Base-by-base conservation (phyloP, 805 yeast genomes). In the Yarrowia keelungensis region DNA sequence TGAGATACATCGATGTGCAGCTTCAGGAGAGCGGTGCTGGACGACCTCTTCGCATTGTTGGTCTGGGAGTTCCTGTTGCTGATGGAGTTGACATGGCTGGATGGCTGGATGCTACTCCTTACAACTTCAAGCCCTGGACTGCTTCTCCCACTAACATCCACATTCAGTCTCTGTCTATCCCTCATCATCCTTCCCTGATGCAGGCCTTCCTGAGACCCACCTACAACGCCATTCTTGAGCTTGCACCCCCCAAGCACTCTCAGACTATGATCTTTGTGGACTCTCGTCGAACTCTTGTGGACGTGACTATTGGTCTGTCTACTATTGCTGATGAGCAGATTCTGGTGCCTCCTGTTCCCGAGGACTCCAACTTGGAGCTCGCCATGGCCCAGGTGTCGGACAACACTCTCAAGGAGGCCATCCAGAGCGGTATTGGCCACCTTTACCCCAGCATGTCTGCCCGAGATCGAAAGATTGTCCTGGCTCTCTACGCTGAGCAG, bases 71-170 rank as follows among this genome's bases (percentile, higher is more conserved):
- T 0, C 86, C 97, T 1, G 76, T 94, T 47, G 86, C 95, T 0
- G 90, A 88, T 74, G 90, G 89, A 3, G 82, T 86, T 65, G 97
- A 91, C 71, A 78, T 93, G 69, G 94, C 90, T 1, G 91, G 89
- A 67, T 95, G 98, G 97, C 77, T 95, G 38, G 97, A 95, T 1
- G 88, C 89, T 35, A 81, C 86, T 61, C 81, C 88, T 7, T 91
- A 82, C 80, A 92, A 92, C 73, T 92, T 89, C 75, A 83, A 86
- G 16, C 87, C 96, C 0, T 80, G 80, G 62, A 88, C 87, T 53
- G 79, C 81, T 9, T 75, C 79, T 51, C 86, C 90, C 3, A 73
- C 91, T 14, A 85, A 84, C 68, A 86, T 90, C 22, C 88, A 83
- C 71, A 73, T 90, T 54, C 81, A 84, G 4, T 72, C 76, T 22